These are phyloP conservation scores for Ascochyta viciae-villosae DNA, from an alignment of 2,329 filamentous ascomycete genomes.

Conservation along the genomic window DNA sequence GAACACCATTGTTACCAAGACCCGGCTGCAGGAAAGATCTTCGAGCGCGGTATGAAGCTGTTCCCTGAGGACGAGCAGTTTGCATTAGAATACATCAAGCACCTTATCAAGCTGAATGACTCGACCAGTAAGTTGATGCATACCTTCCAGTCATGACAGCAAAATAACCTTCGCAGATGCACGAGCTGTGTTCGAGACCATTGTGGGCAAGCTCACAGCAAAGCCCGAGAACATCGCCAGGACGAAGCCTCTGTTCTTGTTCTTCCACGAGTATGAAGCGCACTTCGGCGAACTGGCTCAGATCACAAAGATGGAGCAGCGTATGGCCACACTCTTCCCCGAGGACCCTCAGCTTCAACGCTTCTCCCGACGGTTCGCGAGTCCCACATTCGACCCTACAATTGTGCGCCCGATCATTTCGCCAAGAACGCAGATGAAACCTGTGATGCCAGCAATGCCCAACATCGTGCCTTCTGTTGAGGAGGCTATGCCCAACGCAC, in stretches of 20 bases:
- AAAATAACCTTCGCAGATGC: conserved; percentile 68
- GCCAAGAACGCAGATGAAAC: conserved; percentile 75
- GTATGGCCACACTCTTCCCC: conserved; percentile 93
- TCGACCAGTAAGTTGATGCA: conserved; percentile 76
- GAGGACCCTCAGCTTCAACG: conserved; percentile 78
- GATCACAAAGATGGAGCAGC: conserved; percentile 86
- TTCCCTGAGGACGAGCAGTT: conserved; percentile 95
- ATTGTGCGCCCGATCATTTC: conserved; percentile 84
- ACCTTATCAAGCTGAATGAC: conserved; percentile 89
- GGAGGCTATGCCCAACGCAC: conserved; percentile 29
- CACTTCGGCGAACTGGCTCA: conserved; percentile 92
- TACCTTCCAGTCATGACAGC: background rate
- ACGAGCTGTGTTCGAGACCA: conserved; percentile 93
- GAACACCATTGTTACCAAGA: conserved; percentile 98
- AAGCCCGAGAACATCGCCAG: conserved; percentile 77
- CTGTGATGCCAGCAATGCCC: conserved; percentile 55
- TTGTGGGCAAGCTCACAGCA: conserved; percentile 79
- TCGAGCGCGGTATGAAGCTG: conserved; percentile 89
- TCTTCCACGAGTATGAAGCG: conserved; percentile 95
- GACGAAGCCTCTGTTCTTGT: conserved; percentile 84
- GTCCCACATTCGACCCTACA: conserved; percentile 77
- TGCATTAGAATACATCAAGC: conserved; percentile 94
- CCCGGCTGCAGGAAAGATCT: conserved; percentile 89
- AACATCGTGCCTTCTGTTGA: conserved; percentile 40
- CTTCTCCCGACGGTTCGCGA: conserved; percentile 78